These are phyloP conservation scores for Calonectria honghensis DNA, from an alignment of 2,329 filamentous ascomycete genomes.

Conservation along the genomic window DNA sequence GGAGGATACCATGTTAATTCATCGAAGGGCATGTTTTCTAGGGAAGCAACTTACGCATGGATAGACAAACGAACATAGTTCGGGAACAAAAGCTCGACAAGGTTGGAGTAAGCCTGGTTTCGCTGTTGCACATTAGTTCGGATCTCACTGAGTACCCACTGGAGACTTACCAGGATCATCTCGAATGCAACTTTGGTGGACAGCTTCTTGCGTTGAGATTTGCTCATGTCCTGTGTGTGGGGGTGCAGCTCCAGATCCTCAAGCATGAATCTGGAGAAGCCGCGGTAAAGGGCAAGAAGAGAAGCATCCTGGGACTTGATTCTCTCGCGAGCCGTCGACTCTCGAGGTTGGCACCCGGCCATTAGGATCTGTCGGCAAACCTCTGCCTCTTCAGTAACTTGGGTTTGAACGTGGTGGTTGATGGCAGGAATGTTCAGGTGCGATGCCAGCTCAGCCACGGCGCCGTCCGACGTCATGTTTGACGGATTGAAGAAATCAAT, in stretches of 20 bases:
- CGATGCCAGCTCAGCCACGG: background rate
- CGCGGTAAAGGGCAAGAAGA: conserved; percentile 6
- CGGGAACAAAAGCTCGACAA: background rate
- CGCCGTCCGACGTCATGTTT: background rate
- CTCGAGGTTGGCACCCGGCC: conserved; percentile 2
- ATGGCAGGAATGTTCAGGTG: background rate
- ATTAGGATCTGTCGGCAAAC: conserved; percentile 7
- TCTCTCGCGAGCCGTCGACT: background rate
- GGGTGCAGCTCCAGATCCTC: conserved; percentile 11
- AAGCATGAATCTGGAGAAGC: conserved; percentile 20
- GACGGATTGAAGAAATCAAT: background rate
- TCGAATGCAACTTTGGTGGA: conserved; percentile 14
- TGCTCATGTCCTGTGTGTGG: background rate
- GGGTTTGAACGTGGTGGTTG: conserved; percentile 9
- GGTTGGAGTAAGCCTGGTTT: conserved; percentile 7
- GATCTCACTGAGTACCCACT: no score
- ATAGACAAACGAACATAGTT: conserved; percentile 12
- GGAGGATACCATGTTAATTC: background rate
- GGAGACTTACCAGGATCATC: background rate
- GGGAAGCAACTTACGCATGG: background rate
- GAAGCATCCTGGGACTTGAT: conserved; percentile 11
- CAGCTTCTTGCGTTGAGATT: conserved; percentile 9
- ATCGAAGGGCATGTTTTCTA: background rate
- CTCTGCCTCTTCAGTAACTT: conserved; percentile 10
- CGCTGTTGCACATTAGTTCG: background rate